These are phyloP conservation scores for Solanum hybrid DNA, from an alignment of 305 asterid genomes.

Conservation along the genomic window DNA sequence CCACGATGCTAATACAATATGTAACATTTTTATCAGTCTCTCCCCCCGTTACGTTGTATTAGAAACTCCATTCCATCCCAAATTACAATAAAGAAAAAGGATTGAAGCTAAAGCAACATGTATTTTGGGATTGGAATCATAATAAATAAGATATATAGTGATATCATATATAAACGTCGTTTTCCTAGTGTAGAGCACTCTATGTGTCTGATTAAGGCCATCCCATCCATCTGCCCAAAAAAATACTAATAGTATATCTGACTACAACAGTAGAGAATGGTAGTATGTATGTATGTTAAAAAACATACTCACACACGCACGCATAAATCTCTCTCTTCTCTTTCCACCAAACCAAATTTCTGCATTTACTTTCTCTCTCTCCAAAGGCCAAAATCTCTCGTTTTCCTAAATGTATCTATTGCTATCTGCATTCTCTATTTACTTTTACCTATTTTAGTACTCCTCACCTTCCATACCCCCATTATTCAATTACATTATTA, in stretches of 20 bases:
- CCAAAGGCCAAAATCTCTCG: neutral
- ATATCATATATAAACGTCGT: neutral
- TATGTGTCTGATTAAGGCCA: neutral
- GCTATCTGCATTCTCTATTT: conserved; percentile 7
- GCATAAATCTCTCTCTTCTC: conserved; percentile 32
- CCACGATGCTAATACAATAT: neutral
- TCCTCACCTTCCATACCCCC: conserved; percentile 22
- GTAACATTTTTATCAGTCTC: neutral
- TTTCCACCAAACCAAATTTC: conserved; percentile 20
- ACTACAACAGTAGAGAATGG: neutral
- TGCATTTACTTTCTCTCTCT: conserved; percentile 33
- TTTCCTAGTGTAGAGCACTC: neutral
- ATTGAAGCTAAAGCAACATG: neutral
- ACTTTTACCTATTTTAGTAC: conserved; percentile 41
- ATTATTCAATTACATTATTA: neutral
- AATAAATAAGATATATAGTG: neutral
- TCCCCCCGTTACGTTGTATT: too few species aligned
- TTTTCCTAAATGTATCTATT: conserved; percentile 1
- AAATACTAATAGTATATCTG: conserved; percentile 8
- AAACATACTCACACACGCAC: conserved; percentile 43
- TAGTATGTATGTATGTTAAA: neutral
- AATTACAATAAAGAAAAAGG: neutral
- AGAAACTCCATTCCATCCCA: neutral
- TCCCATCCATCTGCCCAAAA: conserved; percentile 2
- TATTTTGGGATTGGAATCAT: neutral